Percentiles rank a stretch among this genome's conserved stretches.
Conservation (phyloP, 1,284 basidiomycete genomes). For the Microbotryomycetes sp. region DNA sequence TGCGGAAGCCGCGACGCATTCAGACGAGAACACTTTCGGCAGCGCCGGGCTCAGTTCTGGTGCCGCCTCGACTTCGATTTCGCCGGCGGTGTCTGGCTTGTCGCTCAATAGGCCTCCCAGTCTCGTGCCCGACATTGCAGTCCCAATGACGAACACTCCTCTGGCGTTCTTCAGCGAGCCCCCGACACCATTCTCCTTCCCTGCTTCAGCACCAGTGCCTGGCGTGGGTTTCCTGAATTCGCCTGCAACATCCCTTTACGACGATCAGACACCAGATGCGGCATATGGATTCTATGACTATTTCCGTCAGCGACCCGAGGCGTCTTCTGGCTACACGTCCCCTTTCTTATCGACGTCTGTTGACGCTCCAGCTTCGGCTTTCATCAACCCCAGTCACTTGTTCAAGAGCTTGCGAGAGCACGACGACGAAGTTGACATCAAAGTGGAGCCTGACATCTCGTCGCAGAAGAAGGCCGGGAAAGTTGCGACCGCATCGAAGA, state of each 20-base stretch:
- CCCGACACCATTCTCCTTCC: constrained; percentile 5
- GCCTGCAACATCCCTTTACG: constrained; percentile 4
- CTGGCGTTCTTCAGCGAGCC: constrained; percentile 2
- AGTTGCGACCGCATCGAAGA: not conserved
- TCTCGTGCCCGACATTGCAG: not conserved
- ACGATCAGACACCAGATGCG: constrained; percentile 6
- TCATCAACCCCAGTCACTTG: constrained; percentile 27
- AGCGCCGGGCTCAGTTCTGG: not conserved
- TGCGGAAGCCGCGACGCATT: too few relatives aligned
- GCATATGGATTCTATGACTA: constrained; percentile 26
- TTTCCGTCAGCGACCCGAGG: constrained; percentile 11
- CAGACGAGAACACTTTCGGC: too few relatives aligned
- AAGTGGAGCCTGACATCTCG: not conserved
- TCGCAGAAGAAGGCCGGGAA: too few relatives aligned
- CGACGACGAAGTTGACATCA: not conserved
- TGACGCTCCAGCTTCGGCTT: constrained; percentile 3
- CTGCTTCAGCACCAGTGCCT: constrained; percentile 12
- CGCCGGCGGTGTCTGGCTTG: not conserved
- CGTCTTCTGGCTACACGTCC: constrained; percentile 8
- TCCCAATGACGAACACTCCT: not conserved
- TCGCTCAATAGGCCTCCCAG: not conserved
- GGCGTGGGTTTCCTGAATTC: constrained; percentile 14
- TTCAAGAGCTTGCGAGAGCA: not conserved
- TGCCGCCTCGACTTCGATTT: not conserved
- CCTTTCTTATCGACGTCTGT: constrained; percentile 11